phyloP scores from a whole-genome alignment of 495 filamentous ascomycete species.

The Jackrogersella multiformis region DNA sequence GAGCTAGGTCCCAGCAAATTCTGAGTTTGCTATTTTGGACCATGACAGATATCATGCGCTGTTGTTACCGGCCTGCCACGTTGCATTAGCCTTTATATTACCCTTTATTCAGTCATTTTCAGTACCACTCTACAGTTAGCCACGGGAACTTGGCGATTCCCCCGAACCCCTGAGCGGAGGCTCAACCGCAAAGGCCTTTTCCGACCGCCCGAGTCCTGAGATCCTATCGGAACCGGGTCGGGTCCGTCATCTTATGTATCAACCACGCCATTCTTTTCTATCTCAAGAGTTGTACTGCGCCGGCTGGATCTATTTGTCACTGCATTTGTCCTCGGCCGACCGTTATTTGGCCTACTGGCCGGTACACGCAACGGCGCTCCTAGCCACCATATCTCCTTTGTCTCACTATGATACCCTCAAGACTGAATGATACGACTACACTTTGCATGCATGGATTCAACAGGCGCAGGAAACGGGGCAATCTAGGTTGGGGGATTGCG shows the following conservation, averaged over 20 bases:
- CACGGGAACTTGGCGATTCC: background rate
- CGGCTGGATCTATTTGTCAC: conserved; percentile 11
- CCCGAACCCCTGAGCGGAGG: background rate
- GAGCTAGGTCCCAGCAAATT: conserved; percentile 40
- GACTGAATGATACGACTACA: conserved; percentile 32
- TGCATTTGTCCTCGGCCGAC: conserved; percentile 3
- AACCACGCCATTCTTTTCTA: conserved; percentile 6
- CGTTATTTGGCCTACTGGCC: conserved; percentile 7
- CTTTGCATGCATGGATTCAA: conserved; percentile 38
- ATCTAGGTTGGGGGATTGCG: conserved; percentile 2
- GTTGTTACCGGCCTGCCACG: background rate
- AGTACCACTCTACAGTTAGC: background rate
- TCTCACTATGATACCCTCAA: conserved; percentile 39
- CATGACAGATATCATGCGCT: too few species aligned
- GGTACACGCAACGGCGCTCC: conserved; percentile 17
- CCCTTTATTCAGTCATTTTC: background rate
- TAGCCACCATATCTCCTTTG: conserved; percentile 32
- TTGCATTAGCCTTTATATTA: background rate
- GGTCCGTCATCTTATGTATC: background rate
- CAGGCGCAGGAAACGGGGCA: conserved; percentile 19
- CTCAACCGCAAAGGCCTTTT: background rate
- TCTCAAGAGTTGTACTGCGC: conserved; percentile 4
- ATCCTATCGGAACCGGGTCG: background rate
- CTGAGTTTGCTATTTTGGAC: conserved; percentile 4
- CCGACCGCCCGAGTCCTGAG: background rate